A percentile compares a stretch with the other conserved stretches of the same genome.
These are phyloP conservation scores for Claviceps sorghi DNA, from an alignment of 2,329 filamentous ascomycete species.

Conservation along the genomic window DNA sequence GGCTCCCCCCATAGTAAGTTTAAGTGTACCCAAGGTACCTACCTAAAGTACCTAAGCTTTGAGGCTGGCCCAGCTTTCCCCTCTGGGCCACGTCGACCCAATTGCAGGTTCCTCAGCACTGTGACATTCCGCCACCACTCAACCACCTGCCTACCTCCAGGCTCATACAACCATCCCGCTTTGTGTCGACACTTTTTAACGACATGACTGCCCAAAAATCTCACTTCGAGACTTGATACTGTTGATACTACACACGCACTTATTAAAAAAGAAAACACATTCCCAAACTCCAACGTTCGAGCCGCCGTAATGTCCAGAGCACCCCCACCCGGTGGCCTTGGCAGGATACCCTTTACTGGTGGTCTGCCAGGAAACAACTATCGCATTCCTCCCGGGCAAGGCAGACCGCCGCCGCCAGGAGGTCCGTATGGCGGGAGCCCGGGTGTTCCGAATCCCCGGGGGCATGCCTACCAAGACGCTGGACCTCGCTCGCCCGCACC, in stretches of 20 bases:
- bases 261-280: neutral
- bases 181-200: neutral
- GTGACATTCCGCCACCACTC: slow-evolving; percentile 1
- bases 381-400: slow-evolving; percentile 12
- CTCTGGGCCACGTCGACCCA: neutral
- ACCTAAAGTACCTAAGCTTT: too few relatives aligned
- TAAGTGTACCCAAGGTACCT: too few relatives aligned
- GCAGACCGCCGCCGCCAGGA: slow-evolving; percentile 7
- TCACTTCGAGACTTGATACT: neutral
- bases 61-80: neutral
- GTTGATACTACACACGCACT: neutral
- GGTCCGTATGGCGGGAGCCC: slow-evolving; percentile 9
- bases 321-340: slow-evolving; percentile 11
- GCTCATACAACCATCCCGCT: neutral
- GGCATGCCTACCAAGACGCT: slow-evolving; percentile 12
- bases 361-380: slow-evolving; percentile 16
- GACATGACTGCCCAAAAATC: neutral
- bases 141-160: neutral
- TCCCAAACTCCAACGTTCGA: neutral
- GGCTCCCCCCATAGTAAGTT: too few relatives aligned
- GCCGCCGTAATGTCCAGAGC: slow-evolving; percentile 18
- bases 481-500: slow-evolving; percentile 13
- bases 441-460: slow-evolving; percentile 15
- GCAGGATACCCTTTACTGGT: slow-evolving; percentile 14
- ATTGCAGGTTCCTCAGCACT: neutral